phyloP scores from a whole-genome alignment of 2,329 filamentous ascomycete genomes.

The Meredithiella fracta region DNA sequence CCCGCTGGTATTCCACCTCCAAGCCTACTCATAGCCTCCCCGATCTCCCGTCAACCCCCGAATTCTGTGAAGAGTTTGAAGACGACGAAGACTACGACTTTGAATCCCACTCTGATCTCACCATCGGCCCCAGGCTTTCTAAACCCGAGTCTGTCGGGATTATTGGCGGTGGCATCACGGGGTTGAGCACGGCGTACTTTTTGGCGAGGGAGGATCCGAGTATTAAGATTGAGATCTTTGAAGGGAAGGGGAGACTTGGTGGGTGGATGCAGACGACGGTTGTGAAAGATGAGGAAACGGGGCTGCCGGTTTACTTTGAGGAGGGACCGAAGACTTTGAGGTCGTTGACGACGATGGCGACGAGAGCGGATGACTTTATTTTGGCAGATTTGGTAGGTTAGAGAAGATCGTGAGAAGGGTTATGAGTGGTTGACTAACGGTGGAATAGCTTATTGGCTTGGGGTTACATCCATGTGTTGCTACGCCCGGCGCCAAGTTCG shows the following conservation, averaged over 20 bases:
- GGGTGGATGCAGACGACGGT: conserved; percentile 69
- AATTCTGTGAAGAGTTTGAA: no score
- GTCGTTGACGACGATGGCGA: conserved; percentile 26
- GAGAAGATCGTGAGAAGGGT: background rate
- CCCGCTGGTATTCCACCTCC: no score
- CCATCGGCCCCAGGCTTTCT: no score
- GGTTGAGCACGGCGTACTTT: conserved; percentile 63
- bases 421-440: background rate
- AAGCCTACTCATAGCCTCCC: no score
- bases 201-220: conserved; percentile 35
- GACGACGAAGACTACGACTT: no score
- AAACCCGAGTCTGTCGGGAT: conserved; percentile 38
- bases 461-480: conserved; percentile 11
- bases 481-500: conserved; percentile 10
- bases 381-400: conserved; percentile 52
- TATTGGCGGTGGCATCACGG: conserved; percentile 69
- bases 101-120: no score
- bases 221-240: conserved; percentile 12
- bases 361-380: conserved; percentile 43
- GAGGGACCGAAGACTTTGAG: conserved; percentile 61
- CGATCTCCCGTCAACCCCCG: no score
- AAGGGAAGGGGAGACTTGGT: conserved; percentile 51
- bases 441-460: conserved; percentile 7
- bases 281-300: conserved; percentile 24
- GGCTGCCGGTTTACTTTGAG: conserved; percentile 12